A percentile compares a stretch with the other conserved stretches of the same genome.
phyloP scores from a whole-genome alignment of 1,284 basidiomycete genomes.

The Sanghuangporus sanghuang region DNA sequence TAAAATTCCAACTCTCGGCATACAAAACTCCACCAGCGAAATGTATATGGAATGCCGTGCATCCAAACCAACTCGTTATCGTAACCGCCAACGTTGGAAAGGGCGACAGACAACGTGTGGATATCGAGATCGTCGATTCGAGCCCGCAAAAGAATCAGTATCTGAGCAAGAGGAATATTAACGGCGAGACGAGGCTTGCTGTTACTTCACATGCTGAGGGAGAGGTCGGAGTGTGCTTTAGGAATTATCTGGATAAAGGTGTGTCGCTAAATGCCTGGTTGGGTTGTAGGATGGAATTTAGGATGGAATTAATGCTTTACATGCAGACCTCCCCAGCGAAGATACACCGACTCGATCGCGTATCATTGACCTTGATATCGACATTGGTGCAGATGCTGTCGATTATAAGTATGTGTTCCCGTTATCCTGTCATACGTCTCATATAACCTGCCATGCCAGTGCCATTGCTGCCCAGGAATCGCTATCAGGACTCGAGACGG shows the following conservation, averaged over 20 bases:
- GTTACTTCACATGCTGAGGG: slow-evolving; percentile 92
- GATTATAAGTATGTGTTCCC: slow-evolving; percentile 83
- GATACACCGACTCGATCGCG: slow-evolving; percentile 49
- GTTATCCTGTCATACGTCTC: not conserved
- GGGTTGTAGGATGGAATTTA: not conserved
- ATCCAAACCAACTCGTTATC: slow-evolving; percentile 82
- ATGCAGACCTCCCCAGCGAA: slow-evolving; percentile 39
- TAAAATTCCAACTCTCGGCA: slow-evolving; percentile 80
- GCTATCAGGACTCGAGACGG: slow-evolving; percentile 91
- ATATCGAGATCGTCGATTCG: slow-evolving; percentile 93
- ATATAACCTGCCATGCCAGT: slow-evolving; percentile 35
- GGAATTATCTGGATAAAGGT: slow-evolving; percentile 73
- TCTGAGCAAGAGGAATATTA: slow-evolving; percentile 83
- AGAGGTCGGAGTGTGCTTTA: slow-evolving; percentile 94
- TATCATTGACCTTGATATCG: slow-evolving; percentile 89
- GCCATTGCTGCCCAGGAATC: slow-evolving; percentile 99
- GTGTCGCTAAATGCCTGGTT: slow-evolving; percentile 28
- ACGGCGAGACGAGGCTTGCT: slow-evolving; percentile 88
- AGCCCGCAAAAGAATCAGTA: slow-evolving; percentile 87
- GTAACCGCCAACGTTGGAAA: slow-evolving; percentile 89
- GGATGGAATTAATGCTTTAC: not conserved
- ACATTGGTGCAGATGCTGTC: slow-evolving; percentile 97
- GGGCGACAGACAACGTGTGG: slow-evolving; percentile 72
- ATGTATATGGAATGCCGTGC: slow-evolving; percentile 94
- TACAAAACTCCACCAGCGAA: slow-evolving; percentile 66